Conservation (phyloP, 2,329 filamentous ascomycete species). For the Aspergillus spinulosporus region DNA sequence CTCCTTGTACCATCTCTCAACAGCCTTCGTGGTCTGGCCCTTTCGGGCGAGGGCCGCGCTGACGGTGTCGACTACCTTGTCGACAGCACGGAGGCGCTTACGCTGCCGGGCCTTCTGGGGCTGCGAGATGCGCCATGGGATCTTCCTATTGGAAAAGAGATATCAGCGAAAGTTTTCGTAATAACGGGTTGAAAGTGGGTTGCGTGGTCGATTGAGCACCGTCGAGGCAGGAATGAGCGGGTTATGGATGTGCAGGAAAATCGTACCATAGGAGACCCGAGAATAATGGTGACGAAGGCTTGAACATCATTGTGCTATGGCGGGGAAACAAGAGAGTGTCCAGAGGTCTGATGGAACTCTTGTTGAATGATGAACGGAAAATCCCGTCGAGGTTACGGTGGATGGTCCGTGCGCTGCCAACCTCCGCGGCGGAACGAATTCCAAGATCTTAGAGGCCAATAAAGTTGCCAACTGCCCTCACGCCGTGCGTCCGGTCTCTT, state of each 20-base stretch:
- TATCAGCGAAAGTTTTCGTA: not conserved
- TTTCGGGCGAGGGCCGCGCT: conserved; percentile 74
- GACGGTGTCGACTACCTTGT: conserved; percentile 80
- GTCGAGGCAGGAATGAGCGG: no score
- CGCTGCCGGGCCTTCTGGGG: conserved; percentile 89
- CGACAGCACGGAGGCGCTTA: conserved; percentile 78
- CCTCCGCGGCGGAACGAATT: conserved; percentile 25
- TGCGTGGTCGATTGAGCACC: not conserved
- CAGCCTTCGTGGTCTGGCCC: conserved; percentile 67
- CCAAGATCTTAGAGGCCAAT: conserved; percentile 20
- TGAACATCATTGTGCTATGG: conserved; percentile 67
- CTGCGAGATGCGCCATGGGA: conserved; percentile 88
- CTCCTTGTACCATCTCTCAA: conserved; percentile 89
- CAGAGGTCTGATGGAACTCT: conserved; percentile 11
- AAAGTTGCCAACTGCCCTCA: conserved; percentile 16
- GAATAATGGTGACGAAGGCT: conserved; percentile 71
- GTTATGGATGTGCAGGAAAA: conserved; percentile 1
- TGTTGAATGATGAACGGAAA: conserved; percentile 20
- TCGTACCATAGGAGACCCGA: conserved; percentile 79
- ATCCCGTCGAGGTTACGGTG: conserved; percentile 20
- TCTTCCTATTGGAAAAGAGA: conserved; percentile 65
- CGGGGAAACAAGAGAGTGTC: not conserved
- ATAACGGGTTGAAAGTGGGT: no score
- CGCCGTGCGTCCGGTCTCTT: conserved; percentile 12
- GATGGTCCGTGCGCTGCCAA: conserved; percentile 25